A percentile compares a stretch with the other conserved stretches of the same genome.
These are phyloP conservation scores for Termitomyces eurrhizus DNA, from an alignment of 768 basidiomycete genomes.

Conservation along the genomic window DNA sequence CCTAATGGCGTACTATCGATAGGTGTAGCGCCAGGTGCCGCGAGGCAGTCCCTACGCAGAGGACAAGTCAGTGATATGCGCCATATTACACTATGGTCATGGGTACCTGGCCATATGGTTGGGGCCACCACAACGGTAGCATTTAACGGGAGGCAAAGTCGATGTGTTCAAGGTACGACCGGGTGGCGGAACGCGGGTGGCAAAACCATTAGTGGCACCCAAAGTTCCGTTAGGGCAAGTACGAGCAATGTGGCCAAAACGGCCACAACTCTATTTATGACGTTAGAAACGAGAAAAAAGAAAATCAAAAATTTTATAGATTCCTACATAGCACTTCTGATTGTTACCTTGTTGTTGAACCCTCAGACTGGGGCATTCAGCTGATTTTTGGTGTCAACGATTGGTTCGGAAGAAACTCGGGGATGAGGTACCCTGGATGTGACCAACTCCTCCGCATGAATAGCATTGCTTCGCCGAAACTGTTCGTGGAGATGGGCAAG, in stretches of 20 bases:
- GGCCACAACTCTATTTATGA: constrained; percentile 63
- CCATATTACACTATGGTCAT: constrained; percentile 9
- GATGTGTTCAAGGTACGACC: constrained; percentile 74
- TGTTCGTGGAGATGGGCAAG: constrained; percentile 80
- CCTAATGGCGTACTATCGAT: constrained; percentile 44
- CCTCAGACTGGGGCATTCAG: constrained; percentile 80
- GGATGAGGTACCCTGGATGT: constrained; percentile 55
- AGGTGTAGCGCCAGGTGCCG: constrained; percentile 61
- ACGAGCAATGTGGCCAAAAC: constrained; percentile 80
- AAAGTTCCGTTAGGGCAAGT: constrained; percentile 52
- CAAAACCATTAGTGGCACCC: constrained; percentile 41
- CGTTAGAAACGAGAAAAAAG: constrained; percentile 3
- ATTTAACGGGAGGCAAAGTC: constrained; percentile 78
- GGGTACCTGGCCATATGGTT: constrained; percentile 80
- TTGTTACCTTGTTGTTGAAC: constrained; percentile 56
- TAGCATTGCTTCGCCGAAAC: constrained; percentile 90
- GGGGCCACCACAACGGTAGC: constrained; percentile 84
- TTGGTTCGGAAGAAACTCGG: neutral
- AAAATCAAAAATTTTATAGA: neutral
- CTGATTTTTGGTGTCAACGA: constrained; percentile 26
- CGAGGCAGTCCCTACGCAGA: constrained; percentile 70
- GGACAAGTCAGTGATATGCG: constrained; percentile 2
- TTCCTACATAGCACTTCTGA: constrained; percentile 81
- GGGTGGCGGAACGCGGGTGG: constrained; percentile 67
- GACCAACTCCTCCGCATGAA: constrained; percentile 88